Evolutionary conservation across 2,329 filamentous ascomycete genomes (phyloP).

Genomic region (Xylariomycetidae sp.): DNA sequence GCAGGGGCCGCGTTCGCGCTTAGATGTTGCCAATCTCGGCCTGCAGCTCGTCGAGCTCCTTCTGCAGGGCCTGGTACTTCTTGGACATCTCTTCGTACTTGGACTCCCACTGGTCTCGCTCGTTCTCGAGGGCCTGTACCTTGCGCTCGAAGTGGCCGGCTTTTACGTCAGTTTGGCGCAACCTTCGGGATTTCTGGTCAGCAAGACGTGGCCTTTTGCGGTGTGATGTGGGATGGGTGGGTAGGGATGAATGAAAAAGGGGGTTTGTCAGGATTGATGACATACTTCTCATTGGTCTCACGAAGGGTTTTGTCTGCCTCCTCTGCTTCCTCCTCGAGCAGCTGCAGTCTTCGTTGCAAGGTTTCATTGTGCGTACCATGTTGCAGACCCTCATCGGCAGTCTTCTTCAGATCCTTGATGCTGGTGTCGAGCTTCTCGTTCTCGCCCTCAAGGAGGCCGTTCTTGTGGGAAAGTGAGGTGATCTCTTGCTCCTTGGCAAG

Average conservation of each 20-base stretch:
- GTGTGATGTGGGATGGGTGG: too few species aligned
- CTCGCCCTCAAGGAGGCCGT: slow-evolving; percentile 81
- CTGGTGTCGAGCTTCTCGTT: slow-evolving; percentile 86
- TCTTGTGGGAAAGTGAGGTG: slow-evolving; percentile 93
- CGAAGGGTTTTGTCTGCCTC: slow-evolving; percentile 92
- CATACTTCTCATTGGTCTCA: slow-evolving; percentile 98
- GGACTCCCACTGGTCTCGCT: slow-evolving; percentile 89
- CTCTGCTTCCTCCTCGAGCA: slow-evolving; percentile 97
- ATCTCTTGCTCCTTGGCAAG: slow-evolving; percentile 97
- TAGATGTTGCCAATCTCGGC: slow-evolving; percentile 90
- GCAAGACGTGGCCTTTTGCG: too few species aligned
- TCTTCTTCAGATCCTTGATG: slow-evolving; percentile 83
- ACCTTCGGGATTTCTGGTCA: slow-evolving; percentile 59
- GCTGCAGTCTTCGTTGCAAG: slow-evolving; percentile 84
- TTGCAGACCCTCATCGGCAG: slow-evolving; percentile 75
- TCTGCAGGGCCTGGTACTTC: slow-evolving; percentile 90
- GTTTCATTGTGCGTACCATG: slow-evolving; percentile 88
- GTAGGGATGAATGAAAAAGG: too few species aligned
- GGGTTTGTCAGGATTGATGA: slow-evolving; percentile 16
- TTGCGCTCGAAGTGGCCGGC: slow-evolving; percentile 99
- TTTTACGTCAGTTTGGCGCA: slow-evolving; percentile 98
- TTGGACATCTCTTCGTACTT: slow-evolving; percentile 98
- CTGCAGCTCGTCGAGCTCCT: slow-evolving; percentile 67
- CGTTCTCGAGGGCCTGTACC: slow-evolving; percentile 89
- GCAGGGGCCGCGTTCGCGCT: slow-evolving; percentile 24